Percentiles rank a stretch among this genome's conserved stretches.
These are phyloP conservation scores for Penicillium sp. DNA, from an alignment of 2,329 filamentous ascomycete species.

Conservation along the genomic window DNA sequence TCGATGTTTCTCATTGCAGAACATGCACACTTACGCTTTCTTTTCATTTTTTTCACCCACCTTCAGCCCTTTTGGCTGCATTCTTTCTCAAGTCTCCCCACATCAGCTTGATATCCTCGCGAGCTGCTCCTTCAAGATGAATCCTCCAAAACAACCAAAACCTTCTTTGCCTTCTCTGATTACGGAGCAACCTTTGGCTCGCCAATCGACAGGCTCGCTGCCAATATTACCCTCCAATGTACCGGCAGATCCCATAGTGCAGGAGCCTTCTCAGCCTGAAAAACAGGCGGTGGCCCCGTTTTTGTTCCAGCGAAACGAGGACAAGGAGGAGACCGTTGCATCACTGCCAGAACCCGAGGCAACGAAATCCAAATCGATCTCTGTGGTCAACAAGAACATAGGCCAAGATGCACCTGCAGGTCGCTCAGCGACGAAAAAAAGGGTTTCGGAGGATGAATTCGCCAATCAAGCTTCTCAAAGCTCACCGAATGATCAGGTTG, in stretches of 20 bases:
- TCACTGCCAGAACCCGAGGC: constrained; percentile 6
- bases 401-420: constrained; percentile 13
- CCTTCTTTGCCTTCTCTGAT: constrained; percentile 15
- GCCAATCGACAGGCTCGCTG: background rate
- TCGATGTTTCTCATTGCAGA: too few relatives aligned
- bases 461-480: constrained; percentile 31
- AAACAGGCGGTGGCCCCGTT: constrained; percentile 15
- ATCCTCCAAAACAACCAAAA: constrained; percentile 8
- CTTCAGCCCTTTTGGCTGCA: background rate
- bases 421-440: constrained; percentile 26
- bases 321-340: constrained; percentile 21
- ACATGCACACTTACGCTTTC: too few relatives aligned
- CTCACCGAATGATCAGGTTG: constrained; percentile 43
- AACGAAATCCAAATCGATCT: constrained; percentile 12
- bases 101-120: background rate
- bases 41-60: too few relatives aligned
- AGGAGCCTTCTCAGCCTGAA: constrained; percentile 14
- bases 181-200: constrained; percentile 10
- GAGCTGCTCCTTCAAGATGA: constrained; percentile 5
- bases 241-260: constrained; percentile 15
- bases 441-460: constrained; percentile 40
- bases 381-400: constrained; percentile 9
- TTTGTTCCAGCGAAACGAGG: constrained; percentile 20
- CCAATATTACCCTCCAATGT: constrained; percentile 9
- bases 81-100: background rate